Conservation (phyloP, 345 rosid genomes). For the Eucalyptus tenuipes region DNA sequence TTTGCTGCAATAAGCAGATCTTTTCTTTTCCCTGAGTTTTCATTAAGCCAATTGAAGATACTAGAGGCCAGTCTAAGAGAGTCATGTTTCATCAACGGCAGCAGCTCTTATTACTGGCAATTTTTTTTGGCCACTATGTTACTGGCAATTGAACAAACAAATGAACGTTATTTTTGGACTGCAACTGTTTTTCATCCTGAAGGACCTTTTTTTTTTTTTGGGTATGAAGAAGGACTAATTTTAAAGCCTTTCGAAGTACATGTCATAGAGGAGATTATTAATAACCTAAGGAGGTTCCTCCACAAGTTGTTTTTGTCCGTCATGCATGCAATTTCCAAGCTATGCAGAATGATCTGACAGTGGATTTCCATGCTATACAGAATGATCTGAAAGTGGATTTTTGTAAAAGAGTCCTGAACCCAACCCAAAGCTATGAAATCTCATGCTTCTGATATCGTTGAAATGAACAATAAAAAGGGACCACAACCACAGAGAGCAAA, state of each 20-base stretch:
- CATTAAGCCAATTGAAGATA: rapidly evolving
- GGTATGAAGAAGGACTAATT: background rate
- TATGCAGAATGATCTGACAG: background rate
- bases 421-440: background rate
- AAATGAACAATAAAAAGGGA: background rate
- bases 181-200: background rate
- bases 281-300: background rate
- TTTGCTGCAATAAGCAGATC: rapidly evolving
- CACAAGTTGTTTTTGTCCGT: background rate
- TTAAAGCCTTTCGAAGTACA: background rate
- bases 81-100: rapidly evolving
- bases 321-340: background rate
- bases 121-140: background rate
- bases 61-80: rapidly evolving
- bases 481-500: background rate
- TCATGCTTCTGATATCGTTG: background rate
- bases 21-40: background rate
- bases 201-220: rapidly evolving
- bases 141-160: background rate
- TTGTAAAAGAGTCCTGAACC: background rate
- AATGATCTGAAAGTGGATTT: background rate
- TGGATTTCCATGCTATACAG: background rate
- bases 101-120: background rate
- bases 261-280: background rate
- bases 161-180: background rate